Base-by-base conservation (phyloP, 2,329 filamentous ascomycete genomes). In the Colletotrichum costaricense region DNA sequence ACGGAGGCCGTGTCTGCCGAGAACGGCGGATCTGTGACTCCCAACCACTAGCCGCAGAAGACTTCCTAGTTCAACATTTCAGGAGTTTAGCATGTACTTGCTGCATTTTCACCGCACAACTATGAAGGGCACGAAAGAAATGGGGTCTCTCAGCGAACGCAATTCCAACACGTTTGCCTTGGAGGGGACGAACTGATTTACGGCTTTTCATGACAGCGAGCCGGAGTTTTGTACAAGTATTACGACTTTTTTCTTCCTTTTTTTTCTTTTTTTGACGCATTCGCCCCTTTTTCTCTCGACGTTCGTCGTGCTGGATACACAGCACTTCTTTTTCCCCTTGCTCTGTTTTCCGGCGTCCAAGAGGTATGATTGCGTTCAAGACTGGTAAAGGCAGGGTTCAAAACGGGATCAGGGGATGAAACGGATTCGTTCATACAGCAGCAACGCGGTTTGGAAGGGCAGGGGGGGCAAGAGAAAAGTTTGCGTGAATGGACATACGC, bases 141-240 rank as follows among this genome's bases (percentile, higher is more conserved):
- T 19, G 42, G 28, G 8, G n/a, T 12, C 54, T 56, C 33, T 33
- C 8, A 28, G 24, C 38, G 59, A 60, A 60, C 16, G 28, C n/a
- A 64, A n/a, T 11, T 28, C 42, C 14, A 54, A 9, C 24, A 26
- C 28, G 16, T 42, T 24, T 46, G 19, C 8, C 42, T 49, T 3
- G 19, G 42, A 49, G 42, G n/a, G 38, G 26, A 33, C 52, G 28
- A 33, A 33, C 11, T 30, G 22, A 28, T 67, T 26, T 26, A 67
- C 54, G 59, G 65, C 52, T 69, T 28, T 38, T 56, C 28, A 69
- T 42, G 63, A 63, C 22, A 64, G 7, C 58, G 22, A 62, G 22
- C 59, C n/a, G 24, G 28, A 52, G 49, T 66, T 73, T 70, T 69
- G 69, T 69, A 72, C 54, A 60, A 65, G 46, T 66, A 73, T 46